These are phyloP conservation scores for Phytopythium mirpurense DNA, from an alignment of 352 stramenopile genomes.

Conservation along the genomic window DNA sequence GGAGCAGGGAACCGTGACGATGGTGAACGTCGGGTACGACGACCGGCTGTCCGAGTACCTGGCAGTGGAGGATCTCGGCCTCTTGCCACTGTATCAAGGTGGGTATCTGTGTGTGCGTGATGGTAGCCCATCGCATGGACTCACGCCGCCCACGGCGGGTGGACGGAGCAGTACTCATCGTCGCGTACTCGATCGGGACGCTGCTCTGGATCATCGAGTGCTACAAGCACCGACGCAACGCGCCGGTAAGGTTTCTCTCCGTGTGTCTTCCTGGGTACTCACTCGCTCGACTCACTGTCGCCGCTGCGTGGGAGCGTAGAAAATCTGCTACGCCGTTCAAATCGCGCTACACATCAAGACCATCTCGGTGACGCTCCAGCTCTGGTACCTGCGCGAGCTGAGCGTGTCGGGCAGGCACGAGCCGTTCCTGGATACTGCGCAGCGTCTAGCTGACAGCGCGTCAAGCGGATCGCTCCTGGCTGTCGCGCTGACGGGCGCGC, in stretches of 20 bases:
- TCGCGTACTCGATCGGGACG: conserved; percentile 32
- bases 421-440: conserved; percentile 21
- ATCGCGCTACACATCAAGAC: conserved; percentile 42
- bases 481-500: conserved; percentile 42
- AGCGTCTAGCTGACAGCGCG: conserved; percentile 33
- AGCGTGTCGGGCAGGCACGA: conserved; percentile 29
- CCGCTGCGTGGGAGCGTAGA: conserved; percentile 15
- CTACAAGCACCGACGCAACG: conserved; percentile 28
- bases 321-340: conserved; percentile 50
- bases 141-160: background rate
- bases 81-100: conserved; percentile 59
- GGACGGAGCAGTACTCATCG: conserved; percentile 33
- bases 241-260: conserved; percentile 27
- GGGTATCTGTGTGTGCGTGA: background rate
- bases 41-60: conserved; percentile 52
- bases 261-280: background rate
- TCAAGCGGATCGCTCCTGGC: conserved; percentile 31
- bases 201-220: conserved; percentile 47
- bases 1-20: conserved; percentile 24
- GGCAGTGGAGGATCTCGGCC: conserved; percentile 48
- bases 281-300: background rate
- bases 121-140: background rate
- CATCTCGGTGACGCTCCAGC: conserved; percentile 41
- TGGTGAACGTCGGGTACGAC: conserved; percentile 60
- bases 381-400: conserved; percentile 44